Conservation (phyloP, 2,329 filamentous ascomycete species). For the Pseudocercospora crystallina region DNA sequence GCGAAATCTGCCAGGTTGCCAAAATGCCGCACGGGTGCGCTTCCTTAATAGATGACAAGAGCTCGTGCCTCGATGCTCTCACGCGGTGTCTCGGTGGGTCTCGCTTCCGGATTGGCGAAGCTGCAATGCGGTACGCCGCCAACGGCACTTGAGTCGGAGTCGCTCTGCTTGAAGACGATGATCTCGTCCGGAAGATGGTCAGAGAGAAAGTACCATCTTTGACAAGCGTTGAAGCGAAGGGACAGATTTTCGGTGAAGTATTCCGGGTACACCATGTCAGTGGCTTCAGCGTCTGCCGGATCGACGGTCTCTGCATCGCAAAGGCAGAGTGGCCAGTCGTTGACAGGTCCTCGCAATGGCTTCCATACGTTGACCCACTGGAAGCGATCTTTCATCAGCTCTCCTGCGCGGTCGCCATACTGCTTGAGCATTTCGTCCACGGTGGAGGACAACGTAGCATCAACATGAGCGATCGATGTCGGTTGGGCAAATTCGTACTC, state of each 20-base stretch:
- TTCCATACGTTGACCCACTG: conserved; percentile 14
- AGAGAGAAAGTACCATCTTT: conserved; percentile 14
- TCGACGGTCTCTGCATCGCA: conserved; percentile 6
- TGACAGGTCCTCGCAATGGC: conserved; percentile 5
- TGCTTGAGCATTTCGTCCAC: conserved; percentile 1
- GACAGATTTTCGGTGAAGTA: conserved; percentile 13
- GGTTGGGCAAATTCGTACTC: conserved; percentile 13
- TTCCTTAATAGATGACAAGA: conserved; percentile 2
- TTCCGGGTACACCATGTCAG: conserved; percentile 14
- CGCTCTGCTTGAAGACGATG: conserved; percentile 13
- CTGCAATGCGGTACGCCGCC: conserved; percentile 12
- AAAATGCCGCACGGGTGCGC: too few relatives aligned
- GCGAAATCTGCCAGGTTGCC: too few relatives aligned
- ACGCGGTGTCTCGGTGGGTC: not conserved
- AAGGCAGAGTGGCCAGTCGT: conserved; percentile 13
- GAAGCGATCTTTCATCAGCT: not conserved
- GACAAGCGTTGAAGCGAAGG: not conserved
- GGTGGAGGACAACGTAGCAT: conserved; percentile 7
- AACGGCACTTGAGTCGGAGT: conserved; percentile 3
- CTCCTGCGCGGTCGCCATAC: conserved; percentile 1
- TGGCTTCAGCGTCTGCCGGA: not conserved
- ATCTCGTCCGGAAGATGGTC: conserved; percentile 11
- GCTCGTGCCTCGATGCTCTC: conserved; percentile 16
- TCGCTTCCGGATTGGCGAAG: conserved; percentile 5
- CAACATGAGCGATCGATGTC: conserved; percentile 12